phyloP scores from a whole-genome alignment of 495 filamentous ascomycete species.

The Immersiella caudata region DNA sequence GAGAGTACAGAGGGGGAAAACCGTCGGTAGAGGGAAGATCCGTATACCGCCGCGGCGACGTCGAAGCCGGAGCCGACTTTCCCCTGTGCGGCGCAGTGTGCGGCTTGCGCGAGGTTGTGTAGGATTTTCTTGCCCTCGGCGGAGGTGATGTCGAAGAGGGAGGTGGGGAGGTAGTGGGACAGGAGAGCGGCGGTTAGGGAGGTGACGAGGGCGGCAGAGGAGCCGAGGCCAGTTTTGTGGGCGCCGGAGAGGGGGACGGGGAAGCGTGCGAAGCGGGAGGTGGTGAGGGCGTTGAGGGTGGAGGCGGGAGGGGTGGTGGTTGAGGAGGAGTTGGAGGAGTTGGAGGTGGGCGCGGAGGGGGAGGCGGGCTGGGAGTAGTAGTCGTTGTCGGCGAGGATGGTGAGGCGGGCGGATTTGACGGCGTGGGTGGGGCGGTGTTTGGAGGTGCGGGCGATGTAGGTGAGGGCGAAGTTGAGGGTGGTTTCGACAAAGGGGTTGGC shows the following conservation, averaged over 20 bases:
- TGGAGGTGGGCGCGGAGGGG: not conserved
- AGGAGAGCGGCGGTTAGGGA: constrained; percentile 81
- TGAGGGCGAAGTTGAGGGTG: constrained; percentile 82
- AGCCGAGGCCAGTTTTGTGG: constrained; percentile 96
- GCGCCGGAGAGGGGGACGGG: constrained; percentile 72
- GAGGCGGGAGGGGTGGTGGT: constrained; percentile 17
- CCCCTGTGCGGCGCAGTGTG: constrained; percentile 94
- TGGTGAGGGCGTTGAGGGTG: constrained; percentile 23
- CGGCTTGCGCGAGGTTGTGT: constrained; percentile 90
- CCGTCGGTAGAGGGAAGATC: constrained; percentile 84
- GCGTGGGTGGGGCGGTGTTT: constrained; percentile 54
- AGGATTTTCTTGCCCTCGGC: constrained; percentile 49
- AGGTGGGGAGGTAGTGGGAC: constrained; percentile 71
- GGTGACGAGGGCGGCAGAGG: constrained; percentile 94
- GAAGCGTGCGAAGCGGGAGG: constrained; percentile 72
- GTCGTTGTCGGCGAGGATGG: constrained; percentile 91
- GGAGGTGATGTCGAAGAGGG: constrained; percentile 55
- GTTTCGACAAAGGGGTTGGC: constrained; percentile 88
- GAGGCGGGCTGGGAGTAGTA: constrained; percentile 81
- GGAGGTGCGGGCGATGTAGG: constrained; percentile 67
- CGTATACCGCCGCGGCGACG: constrained; percentile 90
- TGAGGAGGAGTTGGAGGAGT: constrained; percentile 9
- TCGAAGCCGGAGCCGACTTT: constrained; percentile 97
- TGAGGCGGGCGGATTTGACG: constrained; percentile 71
- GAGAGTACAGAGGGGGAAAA: constrained; percentile 81